A percentile compares a stretch with the other conserved stretches of the same genome.
These are phyloP conservation scores for Eustoma russellianum DNA, from an alignment of 257 asterid species.

Conservation along the genomic window DNA sequence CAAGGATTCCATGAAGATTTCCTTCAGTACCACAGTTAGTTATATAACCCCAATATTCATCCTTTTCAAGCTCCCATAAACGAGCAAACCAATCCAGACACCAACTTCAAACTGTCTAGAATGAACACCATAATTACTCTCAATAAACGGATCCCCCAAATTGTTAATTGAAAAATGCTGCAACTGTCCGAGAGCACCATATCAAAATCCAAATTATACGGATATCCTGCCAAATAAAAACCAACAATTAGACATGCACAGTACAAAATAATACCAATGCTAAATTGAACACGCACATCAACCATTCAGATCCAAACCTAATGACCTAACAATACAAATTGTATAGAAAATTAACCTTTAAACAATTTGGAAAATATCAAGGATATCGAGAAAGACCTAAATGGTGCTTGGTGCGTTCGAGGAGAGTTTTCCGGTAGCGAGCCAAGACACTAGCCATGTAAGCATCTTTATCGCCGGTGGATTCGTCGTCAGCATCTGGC, in stretches of 20 bases:
- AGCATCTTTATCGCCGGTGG: conserved; percentile 97
- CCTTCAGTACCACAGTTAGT: conserved; percentile 99
- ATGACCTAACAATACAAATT: not conserved
- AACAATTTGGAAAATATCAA: not conserved
- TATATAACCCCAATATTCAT: conserved; percentile 91
- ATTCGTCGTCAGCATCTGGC: conserved; percentile 88
- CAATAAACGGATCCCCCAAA: conserved; percentile 94
- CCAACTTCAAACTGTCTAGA: conserved; percentile 97
- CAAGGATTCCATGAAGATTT: conserved; percentile 90
- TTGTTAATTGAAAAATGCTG: conserved; percentile 94
- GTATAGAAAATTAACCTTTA: not conserved
- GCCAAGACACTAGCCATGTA: conserved; percentile 88
- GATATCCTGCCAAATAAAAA: conserved; percentile 50
- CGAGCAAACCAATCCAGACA: conserved; percentile 95
- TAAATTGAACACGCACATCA: not conserved
- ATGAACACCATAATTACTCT: conserved; percentile 93
- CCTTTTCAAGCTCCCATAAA: conserved; percentile 81
- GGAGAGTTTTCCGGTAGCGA: conserved; percentile 68
- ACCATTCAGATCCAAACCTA: not conserved
- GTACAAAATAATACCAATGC: not conserved
- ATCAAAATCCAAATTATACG: conserved; percentile 94
- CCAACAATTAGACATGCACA: not conserved
- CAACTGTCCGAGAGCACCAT: conserved; percentile 79
- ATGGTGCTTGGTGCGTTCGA: conserved; percentile 84
- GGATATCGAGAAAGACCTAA: conserved; percentile 36